Conservation (phyloP, 2,329 filamentous ascomycete species). For the Xenoacremonium recifei region DNA sequence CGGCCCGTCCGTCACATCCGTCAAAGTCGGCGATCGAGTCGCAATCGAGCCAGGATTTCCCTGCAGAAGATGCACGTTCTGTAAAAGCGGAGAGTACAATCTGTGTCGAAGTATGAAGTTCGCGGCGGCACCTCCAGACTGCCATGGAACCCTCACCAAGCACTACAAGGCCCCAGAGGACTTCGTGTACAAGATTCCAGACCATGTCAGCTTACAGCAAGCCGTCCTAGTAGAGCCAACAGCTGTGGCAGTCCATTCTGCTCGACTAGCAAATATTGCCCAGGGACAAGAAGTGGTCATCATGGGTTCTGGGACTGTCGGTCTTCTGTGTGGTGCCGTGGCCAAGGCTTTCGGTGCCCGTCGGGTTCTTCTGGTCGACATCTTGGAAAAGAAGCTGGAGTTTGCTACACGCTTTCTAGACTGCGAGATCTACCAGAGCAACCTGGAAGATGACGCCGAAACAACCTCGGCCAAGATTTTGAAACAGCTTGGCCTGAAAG, state of each 20-base stretch:
- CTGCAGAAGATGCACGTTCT: conserved; percentile 74
- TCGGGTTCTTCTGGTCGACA: conserved; percentile 55
- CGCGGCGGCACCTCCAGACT: conserved; percentile 81
- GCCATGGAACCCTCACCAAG: conserved; percentile 82
- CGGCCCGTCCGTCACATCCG: conserved; percentile 59
- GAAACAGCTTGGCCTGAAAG: conserved; percentile 51
- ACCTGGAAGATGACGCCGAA: not conserved
- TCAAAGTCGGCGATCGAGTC: conserved; percentile 77
- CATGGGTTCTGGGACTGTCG: conserved; percentile 84
- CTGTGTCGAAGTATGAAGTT: conserved; percentile 85
- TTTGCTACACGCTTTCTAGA: conserved; percentile 70
- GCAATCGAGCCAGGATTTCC: conserved; percentile 87
- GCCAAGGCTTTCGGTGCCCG: conserved; percentile 78
- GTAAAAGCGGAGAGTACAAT: conserved; percentile 83
- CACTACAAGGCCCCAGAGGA: conserved; percentile 83
- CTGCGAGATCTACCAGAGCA: conserved; percentile 33
- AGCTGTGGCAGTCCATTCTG: conserved; percentile 80
- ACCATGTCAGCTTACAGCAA: conserved; percentile 72
- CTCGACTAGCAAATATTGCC: conserved; percentile 66
- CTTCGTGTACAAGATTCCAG: conserved; percentile 88
- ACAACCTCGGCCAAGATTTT: not conserved
- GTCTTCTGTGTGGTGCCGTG: conserved; percentile 81
- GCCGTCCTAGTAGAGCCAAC: conserved; percentile 88
- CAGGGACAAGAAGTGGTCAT: conserved; percentile 79
- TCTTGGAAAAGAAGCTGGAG: conserved; percentile 71